Conservation (phyloP, 2,329 filamentous ascomycete genomes). For the Lithohypha guttulata region DNA sequence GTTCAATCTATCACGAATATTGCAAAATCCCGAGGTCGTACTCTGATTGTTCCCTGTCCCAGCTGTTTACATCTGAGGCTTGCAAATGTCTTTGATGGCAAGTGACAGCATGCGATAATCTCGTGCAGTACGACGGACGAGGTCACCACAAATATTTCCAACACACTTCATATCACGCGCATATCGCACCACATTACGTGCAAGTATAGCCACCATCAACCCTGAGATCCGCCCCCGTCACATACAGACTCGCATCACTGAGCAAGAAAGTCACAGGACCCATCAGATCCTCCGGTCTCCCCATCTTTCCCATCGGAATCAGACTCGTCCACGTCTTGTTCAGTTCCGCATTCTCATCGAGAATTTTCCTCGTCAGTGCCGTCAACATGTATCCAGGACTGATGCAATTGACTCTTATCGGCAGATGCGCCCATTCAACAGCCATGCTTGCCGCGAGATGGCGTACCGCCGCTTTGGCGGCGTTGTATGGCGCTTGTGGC, state of each 20-base stretch:
- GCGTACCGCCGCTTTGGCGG: constrained; percentile 80
- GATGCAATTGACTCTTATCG: constrained; percentile 90
- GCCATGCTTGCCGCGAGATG: constrained; percentile 80
- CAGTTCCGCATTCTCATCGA: constrained; percentile 84
- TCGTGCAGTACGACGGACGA: no score
- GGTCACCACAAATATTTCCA: no score
- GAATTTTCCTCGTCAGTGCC: constrained; percentile 85
- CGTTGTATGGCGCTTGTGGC: constrained; percentile 86
- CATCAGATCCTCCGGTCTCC: constrained; percentile 81
- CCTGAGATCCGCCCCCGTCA: constrained; percentile 64
- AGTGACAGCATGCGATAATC: no score
- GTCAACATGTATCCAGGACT: constrained; percentile 95
- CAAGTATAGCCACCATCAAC: constrained; percentile 58
- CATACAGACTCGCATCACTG: constrained; percentile 66
- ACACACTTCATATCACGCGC: no score
- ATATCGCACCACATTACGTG: no score
- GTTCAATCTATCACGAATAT: no score
- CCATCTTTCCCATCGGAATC: constrained; percentile 91
- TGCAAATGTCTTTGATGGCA: no score
- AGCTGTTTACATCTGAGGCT: no score
- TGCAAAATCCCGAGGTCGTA: no score
- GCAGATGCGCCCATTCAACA: constrained; percentile 82
- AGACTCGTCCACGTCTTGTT: constrained; percentile 83
- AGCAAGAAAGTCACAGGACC: constrained; percentile 80
- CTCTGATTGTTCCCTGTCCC: no score